Conservation (phyloP, 2,329 filamentous ascomycete species). For the Emmonsia crescens region DNA sequence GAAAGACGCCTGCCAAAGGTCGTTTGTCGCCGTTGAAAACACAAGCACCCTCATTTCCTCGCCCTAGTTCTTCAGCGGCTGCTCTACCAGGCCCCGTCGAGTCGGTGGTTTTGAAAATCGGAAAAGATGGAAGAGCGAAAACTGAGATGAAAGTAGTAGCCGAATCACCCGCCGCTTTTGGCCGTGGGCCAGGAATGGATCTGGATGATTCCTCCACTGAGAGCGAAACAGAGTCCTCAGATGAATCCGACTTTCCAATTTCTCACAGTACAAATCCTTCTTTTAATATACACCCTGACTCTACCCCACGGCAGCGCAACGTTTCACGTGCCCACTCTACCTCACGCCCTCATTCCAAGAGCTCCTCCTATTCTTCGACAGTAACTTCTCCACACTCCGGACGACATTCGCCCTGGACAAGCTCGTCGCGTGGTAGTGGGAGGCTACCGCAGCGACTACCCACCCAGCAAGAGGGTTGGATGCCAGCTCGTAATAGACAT, state of each 20-base stretch:
- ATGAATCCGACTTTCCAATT: constrained; percentile 30
- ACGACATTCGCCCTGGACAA: constrained; percentile 32
- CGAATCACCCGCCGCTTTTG: constrained; percentile 19
- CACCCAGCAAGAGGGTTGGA: constrained; percentile 20
- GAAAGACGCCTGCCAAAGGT: constrained; percentile 34
- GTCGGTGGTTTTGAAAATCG: constrained; percentile 38
- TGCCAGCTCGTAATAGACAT: constrained; percentile 25
- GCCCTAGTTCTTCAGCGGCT: constrained; percentile 21
- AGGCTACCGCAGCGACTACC: constrained; percentile 19
- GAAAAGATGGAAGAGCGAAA: constrained; percentile 38
- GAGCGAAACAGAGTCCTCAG: constrained; percentile 29
- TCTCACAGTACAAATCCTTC: constrained; percentile 30
- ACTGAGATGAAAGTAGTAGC: constrained; percentile 32
- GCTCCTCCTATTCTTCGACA: constrained; percentile 32
- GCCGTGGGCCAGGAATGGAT: constrained; percentile 27
- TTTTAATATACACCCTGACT: constrained; percentile 27
- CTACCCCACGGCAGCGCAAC: constrained; percentile 17
- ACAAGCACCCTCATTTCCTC: constrained; percentile 23
- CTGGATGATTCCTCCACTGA: constrained; percentile 35
- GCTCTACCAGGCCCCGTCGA: constrained; percentile 27
- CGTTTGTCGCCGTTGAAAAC: constrained; percentile 33
- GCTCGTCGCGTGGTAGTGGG: constrained; percentile 20
- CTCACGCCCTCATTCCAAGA: constrained; percentile 34
- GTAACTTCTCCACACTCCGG: constrained; percentile 32
- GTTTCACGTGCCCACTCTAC: constrained; percentile 25